Conservation (phyloP, 371 early-diverging fungal species). For the Syncephalastrum contaminatum region DNA sequence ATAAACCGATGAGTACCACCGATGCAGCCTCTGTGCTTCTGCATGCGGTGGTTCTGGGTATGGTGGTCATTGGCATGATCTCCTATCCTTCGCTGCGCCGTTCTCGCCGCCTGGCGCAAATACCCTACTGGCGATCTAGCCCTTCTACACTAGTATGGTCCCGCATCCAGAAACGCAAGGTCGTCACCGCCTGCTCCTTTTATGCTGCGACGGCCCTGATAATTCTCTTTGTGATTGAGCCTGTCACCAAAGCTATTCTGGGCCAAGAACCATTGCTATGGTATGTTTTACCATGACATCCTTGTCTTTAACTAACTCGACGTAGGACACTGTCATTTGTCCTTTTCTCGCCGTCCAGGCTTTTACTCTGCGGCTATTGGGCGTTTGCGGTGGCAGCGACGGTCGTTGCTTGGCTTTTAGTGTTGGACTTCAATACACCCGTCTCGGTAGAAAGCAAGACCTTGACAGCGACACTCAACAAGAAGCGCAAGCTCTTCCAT, state of each 20-base stretch:
- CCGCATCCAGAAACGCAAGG: conserved; percentile 17
- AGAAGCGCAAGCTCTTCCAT: conserved; percentile 87
- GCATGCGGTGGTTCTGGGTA: conserved; percentile 65
- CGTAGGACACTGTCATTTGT: conserved; percentile 56
- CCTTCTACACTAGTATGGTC: conserved; percentile 9
- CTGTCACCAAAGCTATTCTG: conserved; percentile 43
- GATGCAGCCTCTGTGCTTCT: not conserved
- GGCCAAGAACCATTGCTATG: conserved; percentile 61
- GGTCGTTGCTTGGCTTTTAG: conserved; percentile 55
- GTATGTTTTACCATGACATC: conserved; percentile 23
- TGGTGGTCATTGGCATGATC: conserved; percentile 63
- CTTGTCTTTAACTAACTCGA: not conserved
- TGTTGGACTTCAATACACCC: conserved; percentile 41
- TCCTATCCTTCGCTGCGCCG: conserved; percentile 54
- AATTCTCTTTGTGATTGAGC: conserved; percentile 45
- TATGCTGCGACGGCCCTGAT: conserved; percentile 37
- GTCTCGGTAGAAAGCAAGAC: conserved; percentile 21
- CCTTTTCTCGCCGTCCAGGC: conserved; percentile 38
- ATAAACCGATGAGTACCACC: too few relatives aligned
- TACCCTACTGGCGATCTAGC: conserved; percentile 42
- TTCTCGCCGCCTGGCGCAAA: conserved; percentile 50
- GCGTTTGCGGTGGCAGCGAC: conserved; percentile 49
- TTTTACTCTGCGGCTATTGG: conserved; percentile 64
- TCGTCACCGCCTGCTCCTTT: conserved; percentile 34
- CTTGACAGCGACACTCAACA: conserved; percentile 58